Evolutionary conservation across 2,329 filamentous ascomycete genomes (phyloP).

Genomic region (Colletotrichum lini): DNA sequence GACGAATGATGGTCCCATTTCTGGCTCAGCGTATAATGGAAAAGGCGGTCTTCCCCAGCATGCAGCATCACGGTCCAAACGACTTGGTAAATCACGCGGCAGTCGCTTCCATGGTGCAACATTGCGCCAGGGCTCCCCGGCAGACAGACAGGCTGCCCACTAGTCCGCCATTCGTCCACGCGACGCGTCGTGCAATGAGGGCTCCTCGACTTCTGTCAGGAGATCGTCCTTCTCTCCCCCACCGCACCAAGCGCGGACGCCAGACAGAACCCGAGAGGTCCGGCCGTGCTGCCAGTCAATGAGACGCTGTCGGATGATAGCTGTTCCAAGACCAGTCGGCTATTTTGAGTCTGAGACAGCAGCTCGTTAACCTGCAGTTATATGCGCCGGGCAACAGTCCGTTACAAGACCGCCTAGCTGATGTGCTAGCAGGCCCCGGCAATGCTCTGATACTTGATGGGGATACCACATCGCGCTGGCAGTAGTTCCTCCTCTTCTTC

Average conservation of each 20-base stretch:
- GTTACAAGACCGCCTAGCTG: not conserved
- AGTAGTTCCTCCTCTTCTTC: not conserved
- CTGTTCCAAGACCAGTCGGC: constrained; percentile 2
- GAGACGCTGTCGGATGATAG: constrained; percentile 2
- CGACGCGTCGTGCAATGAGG: not conserved
- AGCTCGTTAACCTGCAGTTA: constrained; percentile 11
- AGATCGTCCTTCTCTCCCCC: not conserved
- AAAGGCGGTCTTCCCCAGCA: not conserved
- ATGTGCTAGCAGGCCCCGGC: not conserved
- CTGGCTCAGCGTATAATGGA: not conserved
- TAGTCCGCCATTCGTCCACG: not conserved
- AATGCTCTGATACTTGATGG: not conserved
- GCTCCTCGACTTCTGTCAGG: not conserved
- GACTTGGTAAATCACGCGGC: not conserved
- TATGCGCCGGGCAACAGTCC: constrained; percentile 1
- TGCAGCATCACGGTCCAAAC: constrained; percentile 1
- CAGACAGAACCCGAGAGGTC: not conserved
- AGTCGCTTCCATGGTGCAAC: not conserved
- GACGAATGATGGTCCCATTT: not conserved
- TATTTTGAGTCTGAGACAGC: constrained; percentile 13
- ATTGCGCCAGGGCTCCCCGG: not conserved
- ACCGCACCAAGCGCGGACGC: not conserved
- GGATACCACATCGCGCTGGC: not conserved
- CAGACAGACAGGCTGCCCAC: not conserved
- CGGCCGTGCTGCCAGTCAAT: not conserved